A percentile compares a stretch with the other conserved stretches of the same genome.
phyloP scores from a whole-genome alignment of 495 filamentous ascomycete species.

The Hypomontagnella submonticulosa region DNA sequence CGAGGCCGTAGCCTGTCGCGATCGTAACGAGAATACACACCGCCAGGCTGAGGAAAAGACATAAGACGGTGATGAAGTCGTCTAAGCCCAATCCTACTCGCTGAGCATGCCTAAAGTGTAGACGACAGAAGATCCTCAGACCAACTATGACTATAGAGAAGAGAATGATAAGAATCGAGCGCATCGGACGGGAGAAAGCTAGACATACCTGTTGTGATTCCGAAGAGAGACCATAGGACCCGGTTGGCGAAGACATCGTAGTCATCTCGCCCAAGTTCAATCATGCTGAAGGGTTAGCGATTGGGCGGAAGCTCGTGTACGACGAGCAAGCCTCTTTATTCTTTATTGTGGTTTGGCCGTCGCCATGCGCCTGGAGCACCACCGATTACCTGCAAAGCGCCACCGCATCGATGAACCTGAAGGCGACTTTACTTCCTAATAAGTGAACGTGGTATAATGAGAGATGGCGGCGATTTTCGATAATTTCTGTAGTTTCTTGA shows the following conservation, averaged over 20 bases:
- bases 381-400: constrained; percentile 7
- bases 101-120: constrained; percentile 16
- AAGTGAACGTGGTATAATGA: constrained; percentile 5
- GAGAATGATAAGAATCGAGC: constrained; percentile 18
- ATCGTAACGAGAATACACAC: constrained; percentile 36
- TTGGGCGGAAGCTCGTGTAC: background rate
- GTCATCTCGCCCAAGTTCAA: constrained; percentile 32
- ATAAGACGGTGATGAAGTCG: constrained; percentile 42
- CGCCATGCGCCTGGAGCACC: constrained; percentile 5
- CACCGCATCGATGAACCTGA: constrained; percentile 2
- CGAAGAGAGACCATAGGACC: constrained; percentile 36
- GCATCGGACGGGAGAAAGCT: background rate
- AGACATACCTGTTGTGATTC: constrained; percentile 29
- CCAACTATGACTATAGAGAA: constrained; percentile 37
- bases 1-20: constrained; percentile 38
- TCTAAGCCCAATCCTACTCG: constrained; percentile 41
- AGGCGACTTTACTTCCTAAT: constrained; percentile 9
- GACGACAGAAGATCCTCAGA: constrained; percentile 39
- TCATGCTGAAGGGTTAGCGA: constrained; percentile 19
- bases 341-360: constrained; percentile 2
- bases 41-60: constrained; percentile 37
- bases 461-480: constrained; percentile 13
- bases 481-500: constrained; percentile 17
- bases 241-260: constrained; percentile 36
- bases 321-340: constrained; percentile 2